Conservation (phyloP, 306 rosid genomes). For the Quercus engelmannii region DNA sequence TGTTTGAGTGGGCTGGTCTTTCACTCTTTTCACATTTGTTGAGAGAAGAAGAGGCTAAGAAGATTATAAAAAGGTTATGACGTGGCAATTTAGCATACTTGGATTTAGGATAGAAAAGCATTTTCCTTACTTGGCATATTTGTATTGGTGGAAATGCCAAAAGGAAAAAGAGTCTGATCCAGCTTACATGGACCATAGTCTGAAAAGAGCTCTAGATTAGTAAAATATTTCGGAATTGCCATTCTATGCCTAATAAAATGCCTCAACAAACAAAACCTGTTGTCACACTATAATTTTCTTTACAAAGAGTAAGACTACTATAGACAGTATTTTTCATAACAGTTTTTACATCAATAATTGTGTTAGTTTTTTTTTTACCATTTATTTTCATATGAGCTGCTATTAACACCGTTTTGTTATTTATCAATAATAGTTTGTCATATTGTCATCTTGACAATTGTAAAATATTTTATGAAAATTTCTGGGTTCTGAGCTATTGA, state of each 20-base stretch:
- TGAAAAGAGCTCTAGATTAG: background rate
- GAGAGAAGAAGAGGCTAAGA: background rate
- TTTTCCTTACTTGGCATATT: conserved; percentile 19
- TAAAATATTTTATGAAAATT: too few species aligned
- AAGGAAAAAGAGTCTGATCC: background rate
- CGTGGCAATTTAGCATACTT: conserved; percentile 4
- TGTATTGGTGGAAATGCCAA: conserved; percentile 6
- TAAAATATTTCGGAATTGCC: conserved; percentile 15
- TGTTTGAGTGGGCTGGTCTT: background rate
- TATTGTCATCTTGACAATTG: too few species aligned
- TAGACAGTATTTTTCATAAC: too few species aligned
- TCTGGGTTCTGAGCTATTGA: too few species aligned
- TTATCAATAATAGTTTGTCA: too few species aligned
- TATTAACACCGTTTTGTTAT: too few species aligned
- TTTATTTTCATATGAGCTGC: too few species aligned
- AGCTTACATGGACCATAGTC: conserved; percentile 6
- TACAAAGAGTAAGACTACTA: too few species aligned
- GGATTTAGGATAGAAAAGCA: conserved; percentile 20
- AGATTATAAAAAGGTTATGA: background rate
- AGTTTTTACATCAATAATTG: too few species aligned
- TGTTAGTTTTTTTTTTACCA: too few species aligned
- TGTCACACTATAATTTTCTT: too few species aligned
- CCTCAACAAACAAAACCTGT: too few species aligned
- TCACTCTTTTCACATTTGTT: background rate
- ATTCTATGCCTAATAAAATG: background rate